Evolutionary conservation across 164 flowering plant species (phyloP), one percentile per base, ranked within the genome.

Genomic region (Magnolia officinalis): DNA sequence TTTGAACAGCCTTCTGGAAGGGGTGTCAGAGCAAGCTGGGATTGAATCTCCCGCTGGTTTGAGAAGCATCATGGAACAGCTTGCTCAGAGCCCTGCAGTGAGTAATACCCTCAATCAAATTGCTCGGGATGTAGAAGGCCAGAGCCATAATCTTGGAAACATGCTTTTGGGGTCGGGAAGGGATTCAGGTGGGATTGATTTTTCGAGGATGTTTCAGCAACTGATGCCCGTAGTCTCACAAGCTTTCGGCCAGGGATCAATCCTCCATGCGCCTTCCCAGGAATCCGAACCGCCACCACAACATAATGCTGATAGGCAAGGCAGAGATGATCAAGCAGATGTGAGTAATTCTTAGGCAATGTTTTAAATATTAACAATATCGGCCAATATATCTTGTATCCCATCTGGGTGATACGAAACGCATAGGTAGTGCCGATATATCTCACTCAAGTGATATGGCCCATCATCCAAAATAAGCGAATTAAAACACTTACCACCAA

Each of bases 141-240:
- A 52, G 20, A 66, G 70, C 77, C 90, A 87, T 80, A 97, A 90
- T 72, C 50, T 89, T 68, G 90, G 85, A 21, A 85, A 80, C 82
- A 85, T 89, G 86, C 76, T 94, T 63, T 79, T 92, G 1, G 98
- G 92, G 23, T 6, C 82, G 68, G 96, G 86, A 55, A 73, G 86
- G 2, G 90, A 88, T 67, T 88, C 81, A 76, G 92, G 89, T 76
- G 96, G 96, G 45, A 24, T 96, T 55, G 97, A 96, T 84, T 76
- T 96, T 64, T 88, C 96, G 7, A 85, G 89, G 73, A 90, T 96
- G 92, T 74, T 94, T 75, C 98, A 92, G 75, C 98, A 94, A 80
- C 93, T 94, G 98, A 93, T 96, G 98, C 99, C 99, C 7, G 80
- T 93, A 74, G 98, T 96, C 31, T 86, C 96, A 51, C 93, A 82